These are phyloP conservation scores for Colletotrichum spaethianum DNA, from an alignment of 2,329 filamentous ascomycete species.

Conservation along the genomic window DNA sequence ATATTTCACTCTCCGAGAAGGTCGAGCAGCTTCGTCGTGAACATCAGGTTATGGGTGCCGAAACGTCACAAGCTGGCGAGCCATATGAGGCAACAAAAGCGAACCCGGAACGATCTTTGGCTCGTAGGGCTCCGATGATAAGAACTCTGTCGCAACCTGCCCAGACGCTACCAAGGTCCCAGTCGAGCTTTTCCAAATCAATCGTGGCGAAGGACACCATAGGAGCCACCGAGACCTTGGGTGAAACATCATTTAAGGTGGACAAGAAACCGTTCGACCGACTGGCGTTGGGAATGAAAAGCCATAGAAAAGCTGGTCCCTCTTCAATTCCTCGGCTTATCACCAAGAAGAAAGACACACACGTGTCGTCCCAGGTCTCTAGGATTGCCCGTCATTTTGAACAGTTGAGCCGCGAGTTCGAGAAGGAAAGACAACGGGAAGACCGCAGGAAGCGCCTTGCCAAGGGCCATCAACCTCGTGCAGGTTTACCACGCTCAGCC, in stretches of 20 bases:
- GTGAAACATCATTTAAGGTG: conserved; percentile 60
- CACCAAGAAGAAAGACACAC: conserved; percentile 79
- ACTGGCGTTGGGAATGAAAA: conserved; percentile 77
- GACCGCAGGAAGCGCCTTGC: conserved; percentile 87
- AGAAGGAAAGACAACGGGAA: conserved; percentile 86
- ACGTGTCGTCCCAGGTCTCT: conserved; percentile 90
- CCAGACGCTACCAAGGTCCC: conserved; percentile 61
- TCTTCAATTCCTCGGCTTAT: conserved; percentile 93
- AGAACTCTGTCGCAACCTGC: conserved; percentile 68
- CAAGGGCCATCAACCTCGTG: conserved; percentile 79
- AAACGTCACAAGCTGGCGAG: conserved; percentile 46
- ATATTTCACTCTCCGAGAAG: conserved; percentile 58
- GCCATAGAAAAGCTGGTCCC: conserved; percentile 65
- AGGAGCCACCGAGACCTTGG: conserved; percentile 47
- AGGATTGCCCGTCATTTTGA: conserved; percentile 97
- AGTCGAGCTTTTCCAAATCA: conserved; percentile 61
- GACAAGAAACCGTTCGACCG: conserved; percentile 87
- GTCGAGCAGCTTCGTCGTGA: conserved; percentile 68
- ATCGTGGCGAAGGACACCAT: conserved; percentile 52
- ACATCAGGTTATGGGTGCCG: conserved; percentile 54
- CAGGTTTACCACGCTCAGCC: conserved; percentile 86
- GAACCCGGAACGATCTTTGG: conserved; percentile 53
- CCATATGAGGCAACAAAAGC: conserved; percentile 45
- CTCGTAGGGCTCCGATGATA: conserved; percentile 65
- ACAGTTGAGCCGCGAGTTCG: conserved; percentile 95